Conservation (phyloP, 1,284 basidiomycete genomes). For the Binderoboletus segoi region DNA sequence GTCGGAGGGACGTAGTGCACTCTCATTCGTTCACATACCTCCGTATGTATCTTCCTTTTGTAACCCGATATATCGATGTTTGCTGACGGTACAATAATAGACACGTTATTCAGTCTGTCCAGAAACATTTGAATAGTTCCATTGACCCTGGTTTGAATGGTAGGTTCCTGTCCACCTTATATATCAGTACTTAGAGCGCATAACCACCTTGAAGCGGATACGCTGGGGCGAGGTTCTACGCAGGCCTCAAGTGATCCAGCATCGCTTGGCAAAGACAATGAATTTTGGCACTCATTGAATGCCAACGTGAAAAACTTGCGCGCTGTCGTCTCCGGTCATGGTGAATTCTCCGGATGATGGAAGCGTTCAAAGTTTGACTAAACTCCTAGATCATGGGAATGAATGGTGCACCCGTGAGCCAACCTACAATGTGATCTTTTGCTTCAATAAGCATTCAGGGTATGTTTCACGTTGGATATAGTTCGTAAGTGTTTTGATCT, state of each 20-base stretch:
- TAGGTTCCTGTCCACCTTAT: conserved; percentile 26
- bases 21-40: conserved; percentile 75
- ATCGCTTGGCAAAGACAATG: conserved; percentile 47
- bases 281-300: conserved; percentile 65
- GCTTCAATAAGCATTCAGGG: conserved; percentile 75
- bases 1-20: conserved; percentile 48
- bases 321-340: conserved; percentile 68
- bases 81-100: conserved; percentile 33
- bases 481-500: not conserved
- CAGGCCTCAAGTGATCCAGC: conserved; percentile 49
- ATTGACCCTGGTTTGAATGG: conserved; percentile 66
- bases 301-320: conserved; percentile 62
- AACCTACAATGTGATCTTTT: conserved; percentile 62
- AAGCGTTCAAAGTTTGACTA: not conserved
- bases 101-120: conserved; percentile 54
- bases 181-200: not conserved
- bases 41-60: conserved; percentile 41
- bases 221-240: conserved; percentile 57
- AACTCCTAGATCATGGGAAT: conserved; percentile 61
- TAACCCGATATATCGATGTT: not conserved
- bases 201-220: conserved; percentile 47
- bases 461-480: conserved; percentile 33
- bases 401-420: conserved; percentile 73
- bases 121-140: conserved; percentile 48
- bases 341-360: conserved; percentile 33